Evolutionary conservation across 192 early-diverging fungal species (phyloP).

Genomic region (Dissophora globulifera): DNA sequence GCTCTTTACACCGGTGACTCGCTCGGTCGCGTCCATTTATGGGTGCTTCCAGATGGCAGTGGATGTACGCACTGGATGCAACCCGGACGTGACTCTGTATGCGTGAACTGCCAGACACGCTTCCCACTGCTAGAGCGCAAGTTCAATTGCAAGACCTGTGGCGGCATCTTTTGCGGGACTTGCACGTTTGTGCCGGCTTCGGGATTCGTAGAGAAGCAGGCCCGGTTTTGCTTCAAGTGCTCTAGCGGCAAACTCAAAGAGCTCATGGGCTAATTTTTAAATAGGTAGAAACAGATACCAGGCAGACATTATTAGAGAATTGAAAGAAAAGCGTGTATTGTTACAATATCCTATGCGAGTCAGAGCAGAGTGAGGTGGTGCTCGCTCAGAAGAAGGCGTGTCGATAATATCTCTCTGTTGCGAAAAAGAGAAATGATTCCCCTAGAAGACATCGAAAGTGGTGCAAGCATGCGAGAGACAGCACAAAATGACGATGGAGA

Average conservation of each 20-base stretch:
- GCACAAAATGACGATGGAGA: too few relatives aligned
- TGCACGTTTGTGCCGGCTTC: slow-evolving; percentile 53
- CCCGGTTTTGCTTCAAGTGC: slow-evolving; percentile 49
- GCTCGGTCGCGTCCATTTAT: slow-evolving; percentile 57
- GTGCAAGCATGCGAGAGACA: too few relatives aligned
- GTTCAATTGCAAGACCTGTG: slow-evolving; percentile 64
- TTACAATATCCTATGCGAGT: too few relatives aligned
- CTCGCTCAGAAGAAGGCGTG: too few relatives aligned
- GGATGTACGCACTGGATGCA: slow-evolving; percentile 61
- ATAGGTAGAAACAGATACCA: too few relatives aligned
- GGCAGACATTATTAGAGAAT: too few relatives aligned
- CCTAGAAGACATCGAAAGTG: too few relatives aligned
- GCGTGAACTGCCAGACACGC: slow-evolving; percentile 60
- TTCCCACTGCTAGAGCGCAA: slow-evolving; percentile 68
- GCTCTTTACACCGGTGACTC: slow-evolving; percentile 64
- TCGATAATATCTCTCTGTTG: too few relatives aligned
- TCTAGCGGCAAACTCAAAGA: slow-evolving; percentile 48
- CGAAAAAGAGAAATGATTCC: too few relatives aligned
- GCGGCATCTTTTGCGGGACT: slow-evolving; percentile 60
- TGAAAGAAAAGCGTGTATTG: too few relatives aligned
- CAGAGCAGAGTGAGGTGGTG: too few relatives aligned
- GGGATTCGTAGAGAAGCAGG: slow-evolving; percentile 46
- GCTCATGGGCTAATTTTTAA: slow-evolving; percentile 48
- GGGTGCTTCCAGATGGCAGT: slow-evolving; percentile 63
- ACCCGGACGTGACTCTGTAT: slow-evolving; percentile 58